phyloP scores from a whole-genome alignment of 148 eudicot species.

The Rhododendron henanense region DNA sequence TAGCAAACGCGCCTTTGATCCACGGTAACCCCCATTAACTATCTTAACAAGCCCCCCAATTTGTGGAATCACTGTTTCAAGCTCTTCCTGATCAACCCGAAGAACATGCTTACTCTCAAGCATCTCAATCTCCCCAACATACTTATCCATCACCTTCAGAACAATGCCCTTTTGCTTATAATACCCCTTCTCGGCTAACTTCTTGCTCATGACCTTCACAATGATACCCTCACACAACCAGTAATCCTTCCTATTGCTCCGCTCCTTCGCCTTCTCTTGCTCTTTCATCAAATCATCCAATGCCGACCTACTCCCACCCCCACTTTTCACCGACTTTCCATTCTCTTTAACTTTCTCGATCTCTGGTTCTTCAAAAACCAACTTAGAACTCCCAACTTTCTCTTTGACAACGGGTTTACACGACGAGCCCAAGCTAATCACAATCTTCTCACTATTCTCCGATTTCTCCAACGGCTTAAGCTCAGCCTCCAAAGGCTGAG shows the following conservation, averaged over 20 bases:
- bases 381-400: constrained; percentile 38
- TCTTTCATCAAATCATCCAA: constrained; percentile 87
- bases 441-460: constrained; percentile 42
- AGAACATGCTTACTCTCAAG: constrained; percentile 71
- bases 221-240: constrained; percentile 82
- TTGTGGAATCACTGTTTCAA: constrained; percentile 90
- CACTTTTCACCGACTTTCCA: constrained; percentile 16
- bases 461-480: constrained; percentile 22
- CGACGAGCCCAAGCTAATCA: constrained; percentile 29
- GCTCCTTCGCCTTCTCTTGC: constrained; percentile 78
- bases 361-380: constrained; percentile 60
- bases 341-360: constrained; percentile 26
- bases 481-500: constrained; percentile 6
- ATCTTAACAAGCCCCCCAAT: constrained; percentile 84
- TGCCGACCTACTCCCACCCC: constrained; percentile 31
- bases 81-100: constrained; percentile 93
- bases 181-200: constrained; percentile 76
- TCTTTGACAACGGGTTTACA: constrained; percentile 33
- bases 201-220: constrained; percentile 89
- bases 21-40: constrained; percentile 92
- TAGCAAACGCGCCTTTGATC: constrained; percentile 61
- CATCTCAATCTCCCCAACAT: constrained; percentile 92
- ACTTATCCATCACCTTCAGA: constrained; percentile 68
- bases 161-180: constrained; percentile 88
- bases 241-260: constrained; percentile 76